Evolutionary conservation across 2,329 filamentous ascomycete species (phyloP), one percentile per base, ranked within the genome.

Genomic region (Teratosphaeria pseudoeucalypti): DNA sequence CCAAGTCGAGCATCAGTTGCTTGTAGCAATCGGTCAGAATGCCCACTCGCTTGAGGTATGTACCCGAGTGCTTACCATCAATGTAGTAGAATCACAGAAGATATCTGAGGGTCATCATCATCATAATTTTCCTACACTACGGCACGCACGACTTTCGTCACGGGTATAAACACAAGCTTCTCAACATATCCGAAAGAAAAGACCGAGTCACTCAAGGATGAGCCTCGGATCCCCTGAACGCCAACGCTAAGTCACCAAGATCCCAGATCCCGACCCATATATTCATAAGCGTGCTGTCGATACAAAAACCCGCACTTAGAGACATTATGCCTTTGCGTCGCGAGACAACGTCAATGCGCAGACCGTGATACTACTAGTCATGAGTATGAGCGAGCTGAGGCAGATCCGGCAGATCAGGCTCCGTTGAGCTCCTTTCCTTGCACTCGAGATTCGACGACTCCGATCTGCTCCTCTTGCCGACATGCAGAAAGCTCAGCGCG

Each of bases 401-500:
- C n/a, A n/a, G 23, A 19, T 19, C 43, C 6, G 43, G 43, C 16
- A 26, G 43, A 23, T n/a, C 16, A 19, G 43, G 43, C 61, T 49
- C 43, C 9, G 43, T 19, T n/a, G 43, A 49, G n/a, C 16, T 66
- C 47, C 67, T 52, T 52, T 70, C 68, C 54, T 63, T 60, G 29
- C 63, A 67, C 52, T 70, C 68, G 11, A 65, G 62, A 23, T 56
- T 62, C 16, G 58, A 57, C 14, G 63, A 61, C 23, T 63, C 59
- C 39, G 60, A 63, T 27, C 61, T 61, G 54, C 63, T 62, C 57
- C 64, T 69, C 60, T 67, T 70, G 6, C 63, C 63, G 11, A 69
- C 58, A 55, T 62, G 66, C 37, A 72, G 63, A 52, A 73, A 68
- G 57, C 68, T 71, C 58, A 72, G 58, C 11, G 69, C 71, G 39